A percentile compares a stretch with the other conserved stretches of the same genome.
phyloP scores from a whole-genome alignment of 176 grass and related monocot species.

The Lolium rigidum region DNA sequence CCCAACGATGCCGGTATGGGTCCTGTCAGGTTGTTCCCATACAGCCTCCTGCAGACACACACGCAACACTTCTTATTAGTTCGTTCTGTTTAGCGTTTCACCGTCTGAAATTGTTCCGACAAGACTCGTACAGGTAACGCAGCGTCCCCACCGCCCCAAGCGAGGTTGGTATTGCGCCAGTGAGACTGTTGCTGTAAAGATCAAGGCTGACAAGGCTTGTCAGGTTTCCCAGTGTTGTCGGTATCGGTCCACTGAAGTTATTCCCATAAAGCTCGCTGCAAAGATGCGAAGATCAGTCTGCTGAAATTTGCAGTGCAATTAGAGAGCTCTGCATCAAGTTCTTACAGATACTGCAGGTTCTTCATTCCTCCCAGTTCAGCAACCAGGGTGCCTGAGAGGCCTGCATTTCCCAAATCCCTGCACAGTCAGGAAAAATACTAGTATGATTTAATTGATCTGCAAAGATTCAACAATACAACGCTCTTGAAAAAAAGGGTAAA shows the following conservation, averaged over 20 bases:
- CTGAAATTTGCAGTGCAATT: background rate
- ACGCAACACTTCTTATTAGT: background rate
- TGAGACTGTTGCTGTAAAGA: constrained; percentile 33
- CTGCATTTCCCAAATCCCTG: constrained; percentile 56
- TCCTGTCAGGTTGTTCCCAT: constrained; percentile 39
- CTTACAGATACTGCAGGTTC: constrained; percentile 62
- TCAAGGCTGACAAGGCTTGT: constrained; percentile 37
- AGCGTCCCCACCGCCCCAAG: constrained; percentile 11
- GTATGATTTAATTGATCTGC: background rate
- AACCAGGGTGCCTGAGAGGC: constrained; percentile 48
- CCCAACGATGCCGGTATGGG: constrained; percentile 32
- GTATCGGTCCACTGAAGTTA: constrained; percentile 41
- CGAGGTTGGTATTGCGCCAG: background rate
- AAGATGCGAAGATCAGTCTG: background rate
- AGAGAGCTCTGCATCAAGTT: background rate
- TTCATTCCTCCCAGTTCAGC: constrained; percentile 40
- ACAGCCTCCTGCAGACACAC: constrained; percentile 36
- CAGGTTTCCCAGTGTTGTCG: constrained; percentile 33
- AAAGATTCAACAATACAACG: background rate
- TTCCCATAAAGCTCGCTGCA: constrained; percentile 42
- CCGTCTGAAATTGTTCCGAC: background rate
- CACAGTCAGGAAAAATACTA: background rate
- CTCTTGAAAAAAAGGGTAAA: background rate
- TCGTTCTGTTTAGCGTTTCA: background rate
- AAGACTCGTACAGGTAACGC: constrained; percentile 22